These are phyloP conservation scores for Lentinula novae-zelandiae DNA, from an alignment of 1,284 basidiomycete species.

Conservation along the genomic window DNA sequence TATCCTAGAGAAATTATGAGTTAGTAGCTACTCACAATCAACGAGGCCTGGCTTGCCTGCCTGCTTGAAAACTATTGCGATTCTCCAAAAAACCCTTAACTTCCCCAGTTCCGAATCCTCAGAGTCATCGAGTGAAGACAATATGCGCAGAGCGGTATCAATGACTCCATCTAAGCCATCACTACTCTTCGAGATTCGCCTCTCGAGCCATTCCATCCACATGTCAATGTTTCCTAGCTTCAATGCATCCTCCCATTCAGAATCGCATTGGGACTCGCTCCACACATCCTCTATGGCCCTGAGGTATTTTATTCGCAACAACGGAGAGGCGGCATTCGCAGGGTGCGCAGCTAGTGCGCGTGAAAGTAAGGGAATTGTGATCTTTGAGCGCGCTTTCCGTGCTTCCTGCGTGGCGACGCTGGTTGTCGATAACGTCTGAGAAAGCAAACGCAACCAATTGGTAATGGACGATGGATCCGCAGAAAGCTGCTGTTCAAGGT, in stretches of 20 bases:
- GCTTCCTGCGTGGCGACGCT: constrained; percentile 57
- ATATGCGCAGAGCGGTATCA: constrained; percentile 41
- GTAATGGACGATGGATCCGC: constrained; percentile 47
- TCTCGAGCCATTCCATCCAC: constrained; percentile 76
- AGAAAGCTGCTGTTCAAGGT: constrained; percentile 53
- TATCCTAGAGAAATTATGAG: constrained; percentile 37
- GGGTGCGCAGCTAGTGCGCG: constrained; percentile 60
- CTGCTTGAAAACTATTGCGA: constrained; percentile 63
- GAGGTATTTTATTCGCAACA: constrained; percentile 61
- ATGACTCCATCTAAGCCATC: constrained; percentile 50
- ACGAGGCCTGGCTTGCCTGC: constrained; percentile 54
- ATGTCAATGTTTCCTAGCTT: constrained; percentile 46
- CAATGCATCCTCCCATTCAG: constrained; percentile 74
- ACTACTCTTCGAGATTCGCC: constrained; percentile 49
- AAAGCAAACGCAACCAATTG: constrained; percentile 66
- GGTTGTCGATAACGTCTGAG: constrained; percentile 53
- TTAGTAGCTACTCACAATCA: background rate
- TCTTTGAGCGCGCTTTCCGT: constrained; percentile 60
- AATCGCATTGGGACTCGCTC: constrained; percentile 46
- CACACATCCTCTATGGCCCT: constrained; percentile 71
- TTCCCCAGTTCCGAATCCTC: constrained; percentile 50
- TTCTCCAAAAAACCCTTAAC: constrained; percentile 69
- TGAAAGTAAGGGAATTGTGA: constrained; percentile 61
- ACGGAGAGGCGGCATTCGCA: constrained; percentile 43
- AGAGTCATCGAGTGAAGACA: constrained; percentile 33